phyloP scores from a whole-genome alignment of 2,329 filamentous ascomycete genomes.

The Aspergillus hiratsukae region DNA sequence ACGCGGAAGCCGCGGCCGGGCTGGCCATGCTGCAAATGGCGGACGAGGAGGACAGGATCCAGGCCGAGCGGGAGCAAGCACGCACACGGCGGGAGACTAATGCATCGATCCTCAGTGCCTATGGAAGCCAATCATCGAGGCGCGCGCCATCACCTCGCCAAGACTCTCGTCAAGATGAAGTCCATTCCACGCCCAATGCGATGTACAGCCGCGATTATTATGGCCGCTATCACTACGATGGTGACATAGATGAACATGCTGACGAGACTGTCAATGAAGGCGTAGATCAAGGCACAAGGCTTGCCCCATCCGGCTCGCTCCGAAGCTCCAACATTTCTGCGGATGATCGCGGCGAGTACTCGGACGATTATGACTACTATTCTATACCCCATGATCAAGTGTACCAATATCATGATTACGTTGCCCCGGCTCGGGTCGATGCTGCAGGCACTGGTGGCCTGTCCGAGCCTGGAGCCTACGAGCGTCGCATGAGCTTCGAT shows the following conservation, averaged over 20 bases:
- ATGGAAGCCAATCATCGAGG: conserved; percentile 37
- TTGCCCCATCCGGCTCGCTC: conserved; percentile 23
- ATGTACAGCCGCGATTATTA: conserved; percentile 69
- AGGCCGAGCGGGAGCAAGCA: conserved; percentile 41
- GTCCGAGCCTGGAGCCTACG: conserved; percentile 62
- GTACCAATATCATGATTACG: conserved; percentile 55
- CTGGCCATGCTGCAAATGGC: conserved; percentile 78
- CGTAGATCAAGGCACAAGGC: conserved; percentile 11
- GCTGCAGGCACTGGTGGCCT: conserved; percentile 87
- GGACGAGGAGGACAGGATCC: conserved; percentile 67
- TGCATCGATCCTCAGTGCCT: conserved; percentile 47
- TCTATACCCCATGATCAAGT: conserved; percentile 48
- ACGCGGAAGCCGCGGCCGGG: conserved; percentile 81
- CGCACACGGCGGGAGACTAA: conserved; percentile 57
- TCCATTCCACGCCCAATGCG: conserved; percentile 42
- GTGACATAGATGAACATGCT: conserved; percentile 34
- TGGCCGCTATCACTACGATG: conserved; percentile 58
- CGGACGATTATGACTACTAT: conserved; percentile 34
- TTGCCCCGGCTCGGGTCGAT: conserved; percentile 68
- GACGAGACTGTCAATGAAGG: conserved; percentile 18
- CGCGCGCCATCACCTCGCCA: conserved; percentile 23
- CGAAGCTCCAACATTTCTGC: conserved; percentile 23
- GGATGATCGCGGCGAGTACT: conserved; percentile 23
- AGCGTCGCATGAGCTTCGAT: conserved; percentile 77
- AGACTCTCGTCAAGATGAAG: conserved; percentile 63